Conservation (phyloP, 2,329 filamentous ascomycete genomes). For the Trichoderma koningii region DNA sequence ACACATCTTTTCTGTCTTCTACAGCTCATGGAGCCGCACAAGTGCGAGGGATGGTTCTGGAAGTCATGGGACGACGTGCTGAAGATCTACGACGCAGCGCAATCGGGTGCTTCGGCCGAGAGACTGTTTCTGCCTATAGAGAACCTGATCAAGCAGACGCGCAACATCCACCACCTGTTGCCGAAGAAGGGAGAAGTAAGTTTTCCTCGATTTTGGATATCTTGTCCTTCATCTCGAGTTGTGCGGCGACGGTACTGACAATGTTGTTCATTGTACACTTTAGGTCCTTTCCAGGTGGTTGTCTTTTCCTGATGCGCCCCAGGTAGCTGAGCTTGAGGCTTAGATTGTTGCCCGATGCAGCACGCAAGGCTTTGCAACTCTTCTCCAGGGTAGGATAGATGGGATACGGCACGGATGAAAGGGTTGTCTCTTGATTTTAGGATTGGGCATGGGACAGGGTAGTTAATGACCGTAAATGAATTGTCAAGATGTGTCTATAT, state of each 20-base stretch:
- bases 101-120: conserved; percentile 29
- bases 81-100: conserved; percentile 32
- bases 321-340: too few species aligned
- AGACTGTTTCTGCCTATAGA: conserved; percentile 40
- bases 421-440: too few species aligned
- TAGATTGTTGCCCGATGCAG: too few species aligned
- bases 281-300: too few species aligned
- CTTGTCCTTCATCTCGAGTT: background rate
- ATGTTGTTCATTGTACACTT: too few species aligned
- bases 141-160: conserved; percentile 36
- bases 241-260: too few species aligned
- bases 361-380: too few species aligned
- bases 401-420: too few species aligned
- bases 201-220: background rate
- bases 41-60: conserved; percentile 56
- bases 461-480: background rate
- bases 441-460: too few species aligned
- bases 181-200: background rate
- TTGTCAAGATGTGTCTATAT: background rate
- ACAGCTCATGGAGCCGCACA: conserved; percentile 50
- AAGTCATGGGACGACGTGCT: conserved; percentile 48
- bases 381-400: too few species aligned
- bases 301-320: too few species aligned
- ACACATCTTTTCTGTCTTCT: background rate
- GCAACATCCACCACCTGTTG: conserved; percentile 31